These are phyloP conservation scores for Tetraselmis striata DNA, from an alignment of 139 green algal species.

Conservation along the genomic window DNA sequence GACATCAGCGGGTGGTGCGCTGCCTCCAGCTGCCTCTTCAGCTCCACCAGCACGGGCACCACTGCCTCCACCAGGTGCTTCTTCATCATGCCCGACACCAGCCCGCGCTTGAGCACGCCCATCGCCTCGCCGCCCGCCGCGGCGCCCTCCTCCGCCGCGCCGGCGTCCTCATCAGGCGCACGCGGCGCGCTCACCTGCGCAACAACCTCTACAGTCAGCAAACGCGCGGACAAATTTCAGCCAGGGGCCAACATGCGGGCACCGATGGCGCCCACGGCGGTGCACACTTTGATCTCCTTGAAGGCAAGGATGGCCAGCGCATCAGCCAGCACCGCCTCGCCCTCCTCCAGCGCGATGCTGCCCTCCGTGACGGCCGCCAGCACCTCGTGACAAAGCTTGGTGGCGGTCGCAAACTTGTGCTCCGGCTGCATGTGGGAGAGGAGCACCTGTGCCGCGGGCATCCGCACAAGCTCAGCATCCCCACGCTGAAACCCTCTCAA, in stretches of 20 bases:
- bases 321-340: constrained; percentile 66
- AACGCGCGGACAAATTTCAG: too few relatives aligned
- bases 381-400: constrained; percentile 59
- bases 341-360: constrained; percentile 50
- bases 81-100: constrained; percentile 75
- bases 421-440: constrained; percentile 72
- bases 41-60: constrained; percentile 73
- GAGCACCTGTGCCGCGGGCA: constrained; percentile 40
- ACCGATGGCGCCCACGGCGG: too few relatives aligned
- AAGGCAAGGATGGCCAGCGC: constrained; percentile 60
- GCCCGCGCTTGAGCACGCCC: constrained; percentile 39
- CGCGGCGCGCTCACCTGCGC: background rate
- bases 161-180: constrained; percentile 25
- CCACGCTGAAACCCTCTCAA: too few relatives aligned
- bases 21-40: constrained; percentile 56
- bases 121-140: constrained; percentile 10
- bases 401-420: constrained; percentile 66
- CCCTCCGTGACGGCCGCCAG: constrained; percentile 64
- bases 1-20: constrained; percentile 58
- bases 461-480: too few relatives aligned
- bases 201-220: too few relatives aligned
- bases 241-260: too few relatives aligned
- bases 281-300: constrained; percentile 62
- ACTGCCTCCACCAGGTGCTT: constrained; percentile 80
- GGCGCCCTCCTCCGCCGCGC: constrained; percentile 11